Evolutionary conservation across 2,329 filamentous ascomycete genomes (phyloP).

Genomic region (Hypoxylon sp.): DNA sequence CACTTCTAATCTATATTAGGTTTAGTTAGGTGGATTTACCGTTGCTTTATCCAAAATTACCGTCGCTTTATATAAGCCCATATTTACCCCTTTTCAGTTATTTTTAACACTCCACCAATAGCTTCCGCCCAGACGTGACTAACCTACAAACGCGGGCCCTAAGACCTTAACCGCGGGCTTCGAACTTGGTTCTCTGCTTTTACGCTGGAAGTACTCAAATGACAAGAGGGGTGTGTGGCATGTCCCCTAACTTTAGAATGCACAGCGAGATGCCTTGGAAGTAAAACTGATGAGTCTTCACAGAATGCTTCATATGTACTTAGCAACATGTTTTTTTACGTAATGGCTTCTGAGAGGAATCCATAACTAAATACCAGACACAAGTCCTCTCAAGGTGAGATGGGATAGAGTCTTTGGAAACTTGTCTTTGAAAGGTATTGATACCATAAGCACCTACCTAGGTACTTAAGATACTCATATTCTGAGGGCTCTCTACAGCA

Average conservation of each 20-base stretch:
- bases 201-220: not conserved
- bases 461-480: too few species aligned
- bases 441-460: too few species aligned
- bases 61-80: too few species aligned
- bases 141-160: not conserved
- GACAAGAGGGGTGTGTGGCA: not conserved
- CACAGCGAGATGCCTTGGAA: not conserved
- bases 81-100: not conserved
- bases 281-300: not conserved
- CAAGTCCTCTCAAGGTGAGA: too few species aligned
- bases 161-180: not conserved
- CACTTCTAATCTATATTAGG: too few species aligned
- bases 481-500: too few species aligned
- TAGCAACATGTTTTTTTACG: too few species aligned
- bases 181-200: not conserved
- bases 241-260: not conserved
- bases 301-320: not conserved
- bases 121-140: not conserved
- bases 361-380: not conserved
- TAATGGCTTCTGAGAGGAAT: too few species aligned
- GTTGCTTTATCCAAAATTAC: too few species aligned
- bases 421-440: too few species aligned
- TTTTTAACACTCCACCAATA: not conserved
- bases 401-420: too few species aligned
- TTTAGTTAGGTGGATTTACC: too few species aligned